Evolutionary conservation across 164 flowering plant species (phyloP).

Genomic region (Echeveria elegans): DNA sequence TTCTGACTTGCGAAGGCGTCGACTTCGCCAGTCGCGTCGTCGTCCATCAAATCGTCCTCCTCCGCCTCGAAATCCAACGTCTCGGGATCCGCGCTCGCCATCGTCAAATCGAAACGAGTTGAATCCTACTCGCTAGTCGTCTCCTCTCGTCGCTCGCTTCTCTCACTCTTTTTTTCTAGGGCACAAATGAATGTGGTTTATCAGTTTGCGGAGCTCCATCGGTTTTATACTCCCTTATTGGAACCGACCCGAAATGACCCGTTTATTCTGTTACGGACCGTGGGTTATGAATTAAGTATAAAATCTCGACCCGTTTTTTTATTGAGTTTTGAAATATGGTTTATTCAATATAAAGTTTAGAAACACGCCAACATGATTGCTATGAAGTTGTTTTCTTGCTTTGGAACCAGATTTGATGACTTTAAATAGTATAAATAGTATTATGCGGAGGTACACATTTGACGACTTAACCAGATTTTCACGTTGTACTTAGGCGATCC

Average conservation of each 20-base stretch:
- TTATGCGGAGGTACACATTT: no score
- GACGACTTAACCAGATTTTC: no score
- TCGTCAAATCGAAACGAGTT: neutral
- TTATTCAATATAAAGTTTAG: no score
- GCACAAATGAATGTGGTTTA: neutral
- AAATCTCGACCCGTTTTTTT: no score
- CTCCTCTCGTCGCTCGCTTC: neutral
- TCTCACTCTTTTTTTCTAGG: neutral
- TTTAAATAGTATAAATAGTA: no score
- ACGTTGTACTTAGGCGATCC: neutral
- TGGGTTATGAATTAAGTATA: no score
- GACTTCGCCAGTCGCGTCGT: neutral
- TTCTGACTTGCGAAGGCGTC: neutral
- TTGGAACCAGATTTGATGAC: no score
- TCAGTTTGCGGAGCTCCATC: neutral
- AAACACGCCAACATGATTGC: no score
- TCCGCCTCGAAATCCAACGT: constrained; percentile 7
- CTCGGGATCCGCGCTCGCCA: constrained; percentile 2
- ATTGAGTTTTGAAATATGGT: no score
- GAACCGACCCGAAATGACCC: constrained; percentile 1
- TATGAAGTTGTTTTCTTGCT: no score
- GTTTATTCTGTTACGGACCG: no score
- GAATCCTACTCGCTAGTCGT: neutral
- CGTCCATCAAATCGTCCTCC: constrained; percentile 9
- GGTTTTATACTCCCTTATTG: neutral